Evolutionary conservation across 2,329 filamentous ascomycete genomes (phyloP), one percentile per base, ranked within the genome.

Genomic region (Colletotrichum spinosum): DNA sequence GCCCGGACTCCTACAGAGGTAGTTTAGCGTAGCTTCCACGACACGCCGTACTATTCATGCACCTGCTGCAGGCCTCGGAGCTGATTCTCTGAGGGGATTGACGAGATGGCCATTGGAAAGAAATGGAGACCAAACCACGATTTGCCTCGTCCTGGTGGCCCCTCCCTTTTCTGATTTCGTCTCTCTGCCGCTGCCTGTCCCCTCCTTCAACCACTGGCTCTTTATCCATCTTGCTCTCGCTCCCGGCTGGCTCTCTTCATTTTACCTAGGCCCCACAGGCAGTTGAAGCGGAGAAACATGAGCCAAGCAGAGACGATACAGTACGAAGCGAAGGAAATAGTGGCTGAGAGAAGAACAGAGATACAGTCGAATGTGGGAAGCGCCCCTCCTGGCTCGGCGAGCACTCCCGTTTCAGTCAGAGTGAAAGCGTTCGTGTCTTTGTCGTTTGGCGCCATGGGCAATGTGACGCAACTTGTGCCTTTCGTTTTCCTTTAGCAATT

Each of bases 331-430:
- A 25, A 25, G 25, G 25, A 25, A 25, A 25, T 25, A 54, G 15
- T 42, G 8, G 50, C 48, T 35, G 48, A n/a, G 25, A 35, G 17
- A 34, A 17, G 9, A 10, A 11, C 13, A 17, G 44, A 33, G 25
- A 50, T 25, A 8, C 34, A 51, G 49, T 51, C 34, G 53, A 34
- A 55, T 33, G 46, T 6, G 41, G 15, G 37, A 45, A 55, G 12
- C 10, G 41, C 53, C 53, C 53, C 39, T 45, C 41, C 38, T 11
- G 41, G 33, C 55, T 57, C 55, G 55, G 55, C 42, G 44, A 50
- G 44, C 45, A 49, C 55, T 49, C 45, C 55, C 45, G 55, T 60
- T 65, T 65, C 61, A 60, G 61, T 50, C 56, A 55, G 45, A 60
- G 56, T 54, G 61, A 65, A 50, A 44, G 44, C 35, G 45, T 35